phyloP scores from a whole-genome alignment of 495 filamentous ascomycete species.

The Tuber magnatum region DNA sequence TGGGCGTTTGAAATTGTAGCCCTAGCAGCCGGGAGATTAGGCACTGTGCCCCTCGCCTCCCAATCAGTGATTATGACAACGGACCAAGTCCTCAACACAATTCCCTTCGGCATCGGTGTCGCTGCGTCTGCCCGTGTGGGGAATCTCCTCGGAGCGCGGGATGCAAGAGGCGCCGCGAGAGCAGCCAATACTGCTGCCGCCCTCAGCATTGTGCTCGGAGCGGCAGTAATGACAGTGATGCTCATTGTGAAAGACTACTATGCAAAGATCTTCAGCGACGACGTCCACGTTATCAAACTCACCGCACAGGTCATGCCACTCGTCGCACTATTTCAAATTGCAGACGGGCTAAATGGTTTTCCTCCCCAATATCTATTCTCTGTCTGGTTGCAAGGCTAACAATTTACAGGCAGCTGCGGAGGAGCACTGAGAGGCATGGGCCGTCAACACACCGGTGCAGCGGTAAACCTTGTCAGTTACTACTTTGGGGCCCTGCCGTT shows the following conservation, averaged over 20 bases:
- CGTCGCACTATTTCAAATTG: conserved; percentile 91
- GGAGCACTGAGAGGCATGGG: conserved; percentile 80
- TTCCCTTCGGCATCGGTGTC: conserved; percentile 85
- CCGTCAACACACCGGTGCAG: conserved; percentile 76
- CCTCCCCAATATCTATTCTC: not conserved
- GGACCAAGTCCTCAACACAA: conserved; percentile 85
- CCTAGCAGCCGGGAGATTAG: conserved; percentile 72
- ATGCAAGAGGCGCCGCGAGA: conserved; percentile 60
- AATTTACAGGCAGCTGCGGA: conserved; percentile 54
- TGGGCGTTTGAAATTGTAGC: conserved; percentile 98
- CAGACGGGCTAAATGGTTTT: conserved; percentile 68
- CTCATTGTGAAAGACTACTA: conserved; percentile 70
- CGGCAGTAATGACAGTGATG: conserved; percentile 61
- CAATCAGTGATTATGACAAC: conserved; percentile 94
- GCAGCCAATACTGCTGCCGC: conserved; percentile 72
- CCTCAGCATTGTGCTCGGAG: conserved; percentile 63
- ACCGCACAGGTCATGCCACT: conserved; percentile 76
- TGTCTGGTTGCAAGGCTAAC: conserved; percentile 26
- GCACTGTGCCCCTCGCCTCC: conserved; percentile 74
- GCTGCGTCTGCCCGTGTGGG: conserved; percentile 74
- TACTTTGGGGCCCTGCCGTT: conserved; percentile 77
- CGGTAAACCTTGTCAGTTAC: conserved; percentile 85
- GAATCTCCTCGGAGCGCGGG: conserved; percentile 68
- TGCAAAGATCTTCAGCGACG: conserved; percentile 77
- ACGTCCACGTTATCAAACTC: conserved; percentile 62